Base-by-base conservation (phyloP, 2,329 filamentous ascomycete genomes). In the Boeremia exigua region DNA sequence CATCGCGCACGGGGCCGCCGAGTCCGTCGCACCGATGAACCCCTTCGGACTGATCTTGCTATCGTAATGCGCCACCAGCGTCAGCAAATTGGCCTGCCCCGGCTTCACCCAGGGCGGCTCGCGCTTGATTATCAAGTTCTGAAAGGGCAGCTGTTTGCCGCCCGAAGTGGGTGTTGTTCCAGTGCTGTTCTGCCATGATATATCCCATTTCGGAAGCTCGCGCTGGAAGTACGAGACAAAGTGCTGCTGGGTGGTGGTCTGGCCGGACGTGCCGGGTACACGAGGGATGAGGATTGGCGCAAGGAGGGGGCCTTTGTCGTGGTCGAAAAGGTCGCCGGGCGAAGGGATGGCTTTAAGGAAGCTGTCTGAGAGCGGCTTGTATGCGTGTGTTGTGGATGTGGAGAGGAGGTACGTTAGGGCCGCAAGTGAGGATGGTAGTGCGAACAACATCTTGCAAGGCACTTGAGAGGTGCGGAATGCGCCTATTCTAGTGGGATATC, bases 11-110 rank as follows among this genome's bases (percentile, higher is more conserved):
- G 95, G 93, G 15, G 91, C 95, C 1, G 95, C 95, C 67, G 92
- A 96, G 72, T 99, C 95, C 12, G 87, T 96, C 0, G 94, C 95
- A 0, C 95, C 95, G 55, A 99, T 90, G 73, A 99, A 99, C 0
- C 92, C 94, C 58, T 87, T 79, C 0, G 93, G 94, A 25, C 81
- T 81, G 54, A 89, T 82, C 77, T 96, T 90, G 72, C 88, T 93
- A 69, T 99, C 95, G 74, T 96, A 98, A 73, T 99, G 95, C 36
- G 95, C 95, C 6, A 94, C 95, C 50, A 99, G 82, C 12, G 92
- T 94, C 70, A 98, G 78, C 44, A 92, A 81, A 37, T 88, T 88
- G 2, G 95, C 87, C 63, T 97, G 88, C 1, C 93, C 94, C 0
- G 79, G 75, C 6, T 82, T 78, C 0, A 88, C 81, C 86, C 91